Evolutionary conservation across 768 basidiomycete genomes (phyloP).

Genomic region (Kwoniella newhampshirensis): DNA sequence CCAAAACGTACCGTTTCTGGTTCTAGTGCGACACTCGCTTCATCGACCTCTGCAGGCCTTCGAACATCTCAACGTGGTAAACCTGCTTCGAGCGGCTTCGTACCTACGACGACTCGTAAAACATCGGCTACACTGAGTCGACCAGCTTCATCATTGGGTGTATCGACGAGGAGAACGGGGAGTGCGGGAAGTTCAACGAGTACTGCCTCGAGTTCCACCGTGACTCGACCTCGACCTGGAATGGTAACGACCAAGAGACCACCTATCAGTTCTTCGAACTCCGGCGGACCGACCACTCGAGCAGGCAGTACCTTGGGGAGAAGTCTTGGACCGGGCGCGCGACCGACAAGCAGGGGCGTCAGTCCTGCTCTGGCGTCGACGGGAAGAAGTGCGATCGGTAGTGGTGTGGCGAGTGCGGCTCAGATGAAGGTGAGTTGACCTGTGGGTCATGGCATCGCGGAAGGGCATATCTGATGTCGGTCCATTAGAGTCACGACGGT

Average conservation of each 20-base stretch:
- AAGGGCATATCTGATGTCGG: background rate
- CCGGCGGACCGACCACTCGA: constrained; percentile 11
- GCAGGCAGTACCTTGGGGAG: constrained; percentile 18
- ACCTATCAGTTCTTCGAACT: constrained; percentile 15
- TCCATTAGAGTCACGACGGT: constrained; percentile 33
- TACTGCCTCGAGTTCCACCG: constrained; percentile 5
- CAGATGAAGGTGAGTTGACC: constrained; percentile 36
- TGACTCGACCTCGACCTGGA: constrained; percentile 3
- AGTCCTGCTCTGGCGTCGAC: constrained; percentile 25
- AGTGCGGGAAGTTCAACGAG: constrained; percentile 17
- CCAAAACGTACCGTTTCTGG: constrained; percentile 24
- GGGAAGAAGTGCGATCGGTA: constrained; percentile 31
- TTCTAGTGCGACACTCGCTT: background rate
- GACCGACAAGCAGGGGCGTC: constrained; percentile 29
- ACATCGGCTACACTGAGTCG: constrained; percentile 1
- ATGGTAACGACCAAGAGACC: constrained; percentile 19
- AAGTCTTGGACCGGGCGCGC: constrained; percentile 16
- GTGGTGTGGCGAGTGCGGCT: constrained; percentile 40
- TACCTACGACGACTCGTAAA: constrained; percentile 28
- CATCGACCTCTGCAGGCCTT: constrained; percentile 20
- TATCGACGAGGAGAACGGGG: constrained; percentile 15
- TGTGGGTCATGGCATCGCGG: background rate
- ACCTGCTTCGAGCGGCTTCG: constrained; percentile 27
- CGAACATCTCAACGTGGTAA: constrained; percentile 18
- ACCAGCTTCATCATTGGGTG: constrained; percentile 12